These are phyloP conservation scores for Amanita rimosa DNA, from an alignment of 768 basidiomycete species.

Conservation along the genomic window DNA sequence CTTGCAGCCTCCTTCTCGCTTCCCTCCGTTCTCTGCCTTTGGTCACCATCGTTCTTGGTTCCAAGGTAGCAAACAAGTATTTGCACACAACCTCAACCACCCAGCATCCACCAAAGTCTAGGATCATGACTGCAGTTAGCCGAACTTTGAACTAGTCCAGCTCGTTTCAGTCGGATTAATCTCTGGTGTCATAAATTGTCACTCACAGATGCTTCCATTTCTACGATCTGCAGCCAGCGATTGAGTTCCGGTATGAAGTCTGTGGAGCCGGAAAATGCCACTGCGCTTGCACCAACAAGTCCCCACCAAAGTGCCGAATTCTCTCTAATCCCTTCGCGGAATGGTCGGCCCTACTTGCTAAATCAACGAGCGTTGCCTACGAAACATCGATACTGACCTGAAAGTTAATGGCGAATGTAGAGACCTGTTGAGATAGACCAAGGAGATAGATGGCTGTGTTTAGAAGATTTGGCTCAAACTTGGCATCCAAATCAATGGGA, in stretches of 20 bases:
- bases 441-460: conserved; percentile 97
- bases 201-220: conserved; percentile 68
- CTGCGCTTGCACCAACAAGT: conserved; percentile 75
- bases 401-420: conserved; percentile 98
- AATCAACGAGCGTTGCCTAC: neutral
- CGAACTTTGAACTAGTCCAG: conserved; percentile 65
- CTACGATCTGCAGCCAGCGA: conserved; percentile 93
- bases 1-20: conserved; percentile 5
- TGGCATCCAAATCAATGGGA: conserved; percentile 85
- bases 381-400: conserved; percentile 34
- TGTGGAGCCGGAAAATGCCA: conserved; percentile 89
- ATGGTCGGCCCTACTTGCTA: conserved; percentile 72
- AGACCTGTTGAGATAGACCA: conserved; percentile 94
- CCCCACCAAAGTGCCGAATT: conserved; percentile 93
- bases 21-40: conserved; percentile 76
- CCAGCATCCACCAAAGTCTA: conserved; percentile 87
- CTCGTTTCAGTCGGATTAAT: neutral
- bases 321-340: conserved; percentile 96
- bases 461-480: conserved; percentile 88
- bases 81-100: conserved; percentile 77
- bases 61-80: conserved; percentile 74
- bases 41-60: conserved; percentile 78
- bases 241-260: conserved; percentile 95
- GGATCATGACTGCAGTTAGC: conserved; percentile 70
- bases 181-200: neutral